Conservation (phyloP, 2,329 filamentous ascomycete genomes). For the Colletotrichum sp. region DNA sequence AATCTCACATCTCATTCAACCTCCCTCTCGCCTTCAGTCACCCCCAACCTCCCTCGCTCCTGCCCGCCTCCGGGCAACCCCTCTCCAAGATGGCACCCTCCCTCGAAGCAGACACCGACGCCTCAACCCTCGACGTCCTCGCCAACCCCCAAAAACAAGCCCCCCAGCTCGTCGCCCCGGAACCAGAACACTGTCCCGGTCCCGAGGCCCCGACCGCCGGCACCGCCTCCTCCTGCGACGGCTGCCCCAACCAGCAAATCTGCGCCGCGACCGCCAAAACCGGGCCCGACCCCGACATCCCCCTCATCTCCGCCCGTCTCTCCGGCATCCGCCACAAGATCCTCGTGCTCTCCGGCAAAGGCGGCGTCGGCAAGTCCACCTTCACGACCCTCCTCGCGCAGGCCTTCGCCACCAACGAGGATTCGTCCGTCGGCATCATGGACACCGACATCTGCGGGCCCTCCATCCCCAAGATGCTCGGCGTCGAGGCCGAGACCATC, state of each 20-base stretch:
- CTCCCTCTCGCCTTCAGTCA: not conserved
- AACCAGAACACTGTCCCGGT: slow-evolving; percentile 96
- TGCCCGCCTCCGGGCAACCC: not conserved
- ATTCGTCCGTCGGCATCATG: slow-evolving; percentile 88
- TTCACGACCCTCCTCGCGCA: slow-evolving; percentile 89
- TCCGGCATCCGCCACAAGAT: slow-evolving; percentile 88
- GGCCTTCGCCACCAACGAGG: slow-evolving; percentile 83
- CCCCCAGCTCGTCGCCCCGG: slow-evolving; percentile 88
- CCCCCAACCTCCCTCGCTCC: not conserved
- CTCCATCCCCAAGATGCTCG: slow-evolving; percentile 98
- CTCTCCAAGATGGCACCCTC: slow-evolving; percentile 74
- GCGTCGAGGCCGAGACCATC: slow-evolving; percentile 90
- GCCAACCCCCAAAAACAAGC: slow-evolving; percentile 77
- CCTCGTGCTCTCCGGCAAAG: slow-evolving; percentile 91
- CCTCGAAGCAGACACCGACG: slow-evolving; percentile 77
- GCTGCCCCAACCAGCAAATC: slow-evolving; percentile 94
- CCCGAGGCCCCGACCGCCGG: slow-evolving; percentile 78
- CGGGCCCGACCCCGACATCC: slow-evolving; percentile 93
- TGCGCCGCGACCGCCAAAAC: slow-evolving; percentile 88
- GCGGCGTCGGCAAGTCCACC: slow-evolving; percentile 95
- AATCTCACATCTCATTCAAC: not conserved
- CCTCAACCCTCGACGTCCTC: slow-evolving; percentile 72
- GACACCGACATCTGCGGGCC: slow-evolving; percentile 98
- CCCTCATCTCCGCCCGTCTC: slow-evolving; percentile 84
- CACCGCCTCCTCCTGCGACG: slow-evolving; percentile 82